These are phyloP conservation scores for Lyophyllum atratum DNA, from an alignment of 768 basidiomycete genomes.

Conservation along the genomic window DNA sequence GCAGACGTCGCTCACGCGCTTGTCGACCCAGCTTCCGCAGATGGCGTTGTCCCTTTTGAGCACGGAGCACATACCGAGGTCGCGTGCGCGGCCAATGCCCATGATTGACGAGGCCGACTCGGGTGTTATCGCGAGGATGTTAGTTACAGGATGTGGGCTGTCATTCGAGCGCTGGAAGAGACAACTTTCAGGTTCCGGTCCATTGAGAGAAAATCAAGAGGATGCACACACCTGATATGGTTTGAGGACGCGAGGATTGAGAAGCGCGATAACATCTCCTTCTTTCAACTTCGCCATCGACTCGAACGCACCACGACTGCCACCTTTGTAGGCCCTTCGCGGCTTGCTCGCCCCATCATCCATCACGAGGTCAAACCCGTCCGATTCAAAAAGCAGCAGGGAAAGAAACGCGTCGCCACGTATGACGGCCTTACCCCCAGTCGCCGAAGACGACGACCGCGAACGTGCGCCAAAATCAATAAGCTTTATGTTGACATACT, in stretches of 20 bases:
- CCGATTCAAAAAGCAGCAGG: conserved; percentile 87
- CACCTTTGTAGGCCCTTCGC: conserved; percentile 78
- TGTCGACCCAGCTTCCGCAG: conserved; percentile 92
- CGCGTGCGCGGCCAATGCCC: conserved; percentile 83
- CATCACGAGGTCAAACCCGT: conserved; percentile 60
- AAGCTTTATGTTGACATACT: conserved; percentile 85
- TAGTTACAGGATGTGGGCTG: conserved; percentile 73
- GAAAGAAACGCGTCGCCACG: conserved; percentile 85
- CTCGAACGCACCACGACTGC: conserved; percentile 93
- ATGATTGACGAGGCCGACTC: conserved; percentile 77
- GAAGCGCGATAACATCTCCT: conserved; percentile 86
- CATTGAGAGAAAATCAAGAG: neutral
- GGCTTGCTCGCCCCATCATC: conserved; percentile 51
- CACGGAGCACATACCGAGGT: conserved; percentile 85
- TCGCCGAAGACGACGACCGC: conserved; percentile 51
- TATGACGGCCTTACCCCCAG: conserved; percentile 57
- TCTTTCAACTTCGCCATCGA: conserved; percentile 80
- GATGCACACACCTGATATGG: conserved; percentile 72
- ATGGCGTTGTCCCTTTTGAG: conserved; percentile 74
- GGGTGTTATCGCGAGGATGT: conserved; percentile 87
- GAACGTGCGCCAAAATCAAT: conserved; percentile 77
- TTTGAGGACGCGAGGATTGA: conserved; percentile 86
- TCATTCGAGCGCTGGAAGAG: conserved; percentile 44
- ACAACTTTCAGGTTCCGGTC: neutral
- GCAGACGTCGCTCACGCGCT: conserved; percentile 82